Evolutionary conservation across 805 yeast species (phyloP), one percentile per base, ranked within the genome.

Genomic region (Teunomyces stri): DNA sequence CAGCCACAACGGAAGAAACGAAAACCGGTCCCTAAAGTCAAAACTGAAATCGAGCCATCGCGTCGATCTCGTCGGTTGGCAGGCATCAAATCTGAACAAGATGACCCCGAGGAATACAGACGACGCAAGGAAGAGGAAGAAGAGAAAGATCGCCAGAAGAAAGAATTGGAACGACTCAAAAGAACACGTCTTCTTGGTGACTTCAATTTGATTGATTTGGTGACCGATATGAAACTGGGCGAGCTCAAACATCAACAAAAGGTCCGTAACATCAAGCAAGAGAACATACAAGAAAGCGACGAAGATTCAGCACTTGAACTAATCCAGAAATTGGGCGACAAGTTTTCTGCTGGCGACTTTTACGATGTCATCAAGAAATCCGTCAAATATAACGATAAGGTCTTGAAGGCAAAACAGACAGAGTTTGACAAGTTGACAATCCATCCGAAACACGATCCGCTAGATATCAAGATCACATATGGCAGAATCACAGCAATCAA

Each of bases 1-100:
- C 50, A 28, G 43, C 43, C 49, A 16, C 55, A 55, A 12, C 33
- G 58, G 47, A 58, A 52, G 57, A 58, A 45, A 39, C 27, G 51
- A 43, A 37, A 39, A 13, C 45, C 27, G 48, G 58, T 61, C 7
- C 52, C 47, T 10, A 56, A 52, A 11, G 60, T 57, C 33, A 64
- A 58, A 44, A 58, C 63, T 29, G 47, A 55, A 16, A 46, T 50
- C 1, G 59, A 72, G 12, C 95, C 96, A 0, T 72, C 83, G 1
- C 74, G 97, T 60, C 76, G 90, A 51, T 89, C 97, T 0, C 74
- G 89, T 43, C 73, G 97, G 53, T 59, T 91, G 20, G 88, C 89
- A 3, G 96, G 96, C 1, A 76, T 81, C 1, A 73, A 79, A 49
- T 61, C 54, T 6, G 56, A 53, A 35, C 46, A 76, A 45, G 91